These are phyloP conservation scores for Ceratobasidium sp. DNA, from an alignment of 1,284 basidiomycete species.

Conservation along the genomic window DNA sequence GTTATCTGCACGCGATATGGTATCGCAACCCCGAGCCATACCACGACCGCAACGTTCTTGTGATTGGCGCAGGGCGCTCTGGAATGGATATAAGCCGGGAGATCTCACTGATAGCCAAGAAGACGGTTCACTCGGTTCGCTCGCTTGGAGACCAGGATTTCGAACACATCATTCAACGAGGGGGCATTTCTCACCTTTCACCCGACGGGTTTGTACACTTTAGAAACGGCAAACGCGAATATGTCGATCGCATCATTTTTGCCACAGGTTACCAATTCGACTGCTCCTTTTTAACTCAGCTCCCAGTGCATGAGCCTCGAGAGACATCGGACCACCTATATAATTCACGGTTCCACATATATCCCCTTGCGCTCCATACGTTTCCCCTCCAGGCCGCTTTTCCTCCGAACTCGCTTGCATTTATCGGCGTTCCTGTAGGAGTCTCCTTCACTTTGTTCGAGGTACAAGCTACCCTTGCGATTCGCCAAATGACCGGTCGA, in stretches of 20 bases:
- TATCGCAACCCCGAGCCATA: conserved; percentile 62
- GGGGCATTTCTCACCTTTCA: not conserved
- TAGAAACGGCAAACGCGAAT: not conserved
- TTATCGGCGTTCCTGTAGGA: conserved; percentile 63
- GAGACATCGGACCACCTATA: conserved; percentile 58
- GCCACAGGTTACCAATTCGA: conserved; percentile 74
- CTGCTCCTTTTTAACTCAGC: conserved; percentile 42
- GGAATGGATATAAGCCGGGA: conserved; percentile 69
- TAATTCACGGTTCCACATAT: conserved; percentile 68
- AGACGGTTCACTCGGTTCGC: not conserved
- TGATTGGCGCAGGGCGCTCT: conserved; percentile 74
- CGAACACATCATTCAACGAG: not conserved
- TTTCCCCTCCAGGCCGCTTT: conserved; percentile 60
- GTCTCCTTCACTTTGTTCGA: conserved; percentile 69
- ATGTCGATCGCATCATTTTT: conserved; percentile 65
- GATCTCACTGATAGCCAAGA: conserved; percentile 46
- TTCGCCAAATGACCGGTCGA: not conserved
- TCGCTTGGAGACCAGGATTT: not conserved
- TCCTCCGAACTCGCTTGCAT: conserved; percentile 63
- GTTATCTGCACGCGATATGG: conserved; percentile 65
- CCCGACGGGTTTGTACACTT: not conserved
- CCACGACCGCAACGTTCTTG: conserved; percentile 59
- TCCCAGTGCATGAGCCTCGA: not conserved
- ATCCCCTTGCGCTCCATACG: conserved; percentile 63
- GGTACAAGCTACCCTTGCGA: conserved; percentile 57